Evolutionary conservation across 495 filamentous ascomycete genomes (phyloP), one percentile per base, ranked within the genome.

Genomic region (Xanthoparmelia taractica): DNA sequence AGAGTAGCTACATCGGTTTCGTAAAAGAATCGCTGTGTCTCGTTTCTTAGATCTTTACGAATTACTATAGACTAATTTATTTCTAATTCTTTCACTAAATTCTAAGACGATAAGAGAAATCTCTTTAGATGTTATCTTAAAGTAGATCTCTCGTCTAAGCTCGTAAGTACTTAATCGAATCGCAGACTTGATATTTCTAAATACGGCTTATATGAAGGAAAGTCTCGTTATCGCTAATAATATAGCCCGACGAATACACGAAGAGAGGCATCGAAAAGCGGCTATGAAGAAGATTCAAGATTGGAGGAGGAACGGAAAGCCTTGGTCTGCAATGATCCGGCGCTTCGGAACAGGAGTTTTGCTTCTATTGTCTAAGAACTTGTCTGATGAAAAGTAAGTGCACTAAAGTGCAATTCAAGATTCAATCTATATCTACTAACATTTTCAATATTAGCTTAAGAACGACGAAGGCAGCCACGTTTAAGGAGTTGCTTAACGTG

Each of bases 21-120:
- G 52, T 20, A 56, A 56, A 56, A 8, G 52, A 31, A 17, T 31
- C 52, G 52, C 52, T 56, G 8, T 41, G 27, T 38, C 36, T 27
- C 56, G 29, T 2, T 58, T 58, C 36, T 58, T 58, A 20, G 36
- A 58, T 15, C 7, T 58, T 23, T 58, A 58, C 36, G 36, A 58
- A 58, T 23, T 58, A n/a, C 4, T n/a, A 11, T 8, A 58, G 27
- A 41, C 4, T 11, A 25, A 40, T 20, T 23, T 36, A 36, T 41
- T 1, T 15, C 3, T 41, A 12, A 31, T 58, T 23, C 56, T 58
- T 58, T 27, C 29, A 58, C 4, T 4, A 27, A 27, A 58, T 27
- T 41, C 20, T 20, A 27, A 58, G 36, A 40, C 31, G 56, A 58
- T 8, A 12, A 34, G 8, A 23, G 8, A 23, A 41, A 7, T 27